These are phyloP conservation scores for Neurospora tetrasperma DNA, from an alignment of 495 filamentous ascomycete genomes.

Conservation along the genomic window DNA sequence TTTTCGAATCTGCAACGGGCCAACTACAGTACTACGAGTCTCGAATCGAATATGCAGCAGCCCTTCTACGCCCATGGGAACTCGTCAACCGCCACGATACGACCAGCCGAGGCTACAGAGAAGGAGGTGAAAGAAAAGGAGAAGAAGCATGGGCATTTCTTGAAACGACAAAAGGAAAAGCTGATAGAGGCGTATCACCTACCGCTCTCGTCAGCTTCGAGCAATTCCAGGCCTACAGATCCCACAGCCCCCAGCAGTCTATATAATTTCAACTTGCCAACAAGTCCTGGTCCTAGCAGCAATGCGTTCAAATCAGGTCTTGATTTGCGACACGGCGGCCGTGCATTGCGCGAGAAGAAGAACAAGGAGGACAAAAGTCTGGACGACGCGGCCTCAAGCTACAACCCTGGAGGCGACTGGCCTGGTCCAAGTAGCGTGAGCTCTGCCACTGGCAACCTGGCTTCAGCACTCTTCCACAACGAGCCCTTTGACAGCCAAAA, in stretches of 20 bases:
- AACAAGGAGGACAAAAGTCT: slow-evolving; percentile 64
- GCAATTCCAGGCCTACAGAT: slow-evolving; percentile 79
- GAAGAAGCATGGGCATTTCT: slow-evolving; percentile 64
- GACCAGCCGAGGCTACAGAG: slow-evolving; percentile 32
- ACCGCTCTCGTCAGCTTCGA: slow-evolving; percentile 77
- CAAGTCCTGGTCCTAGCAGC: slow-evolving; percentile 62
- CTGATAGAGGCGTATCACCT: slow-evolving; percentile 72
- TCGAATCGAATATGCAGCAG: slow-evolving; percentile 59
- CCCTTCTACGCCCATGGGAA: slow-evolving; percentile 74
- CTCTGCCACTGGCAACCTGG: slow-evolving; percentile 24
- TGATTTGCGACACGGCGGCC: slow-evolving; percentile 76
- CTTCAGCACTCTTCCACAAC: slow-evolving; percentile 29
- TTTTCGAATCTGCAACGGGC: slow-evolving; percentile 51
- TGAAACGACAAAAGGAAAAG: slow-evolving; percentile 88
- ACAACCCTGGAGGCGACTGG: slow-evolving; percentile 35
- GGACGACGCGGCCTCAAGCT: slow-evolving; percentile 29
- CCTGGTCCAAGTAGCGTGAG: slow-evolving; percentile 41
- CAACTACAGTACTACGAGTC: slow-evolving; percentile 68
- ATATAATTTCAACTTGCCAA: slow-evolving; percentile 57
- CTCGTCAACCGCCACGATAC: slow-evolving; percentile 71
- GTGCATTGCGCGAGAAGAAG: slow-evolving; percentile 79
- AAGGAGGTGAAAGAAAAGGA: slow-evolving; percentile 50
- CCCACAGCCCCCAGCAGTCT: slow-evolving; percentile 75
- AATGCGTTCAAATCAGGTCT: slow-evolving; percentile 71
- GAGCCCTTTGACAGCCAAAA: slow-evolving; percentile 40